Conservation (phyloP, 768 basidiomycete genomes). For the Tylopilus rubrobrunneus region DNA sequence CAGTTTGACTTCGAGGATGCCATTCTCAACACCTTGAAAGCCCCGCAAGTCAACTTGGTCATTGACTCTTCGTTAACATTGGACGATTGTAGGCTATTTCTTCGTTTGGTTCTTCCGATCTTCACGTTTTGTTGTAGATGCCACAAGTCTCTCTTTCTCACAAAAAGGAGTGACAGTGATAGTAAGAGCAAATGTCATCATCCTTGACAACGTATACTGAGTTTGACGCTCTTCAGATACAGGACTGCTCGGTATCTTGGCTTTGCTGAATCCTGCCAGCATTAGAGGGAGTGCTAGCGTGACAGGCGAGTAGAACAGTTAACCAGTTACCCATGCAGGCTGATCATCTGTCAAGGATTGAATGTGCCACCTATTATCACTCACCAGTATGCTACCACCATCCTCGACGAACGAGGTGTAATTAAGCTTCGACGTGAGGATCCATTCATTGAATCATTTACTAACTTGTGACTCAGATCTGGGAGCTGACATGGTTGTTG, state of each 20-base stretch:
- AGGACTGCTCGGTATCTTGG: conserved; percentile 56
- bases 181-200: conserved; percentile 30
- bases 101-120: no score
- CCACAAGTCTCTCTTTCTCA: no score
- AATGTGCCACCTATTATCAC: conserved; percentile 57
- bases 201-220: conserved; percentile 3
- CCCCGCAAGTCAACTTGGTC: conserved; percentile 54
- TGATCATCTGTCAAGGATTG: conserved; percentile 30
- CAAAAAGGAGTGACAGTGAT: conserved; percentile 4
- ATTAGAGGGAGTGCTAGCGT: conserved; percentile 52
- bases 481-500: conserved; percentile 52
- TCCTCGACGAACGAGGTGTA: conserved; percentile 47
- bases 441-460: not conserved
- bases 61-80: conserved; percentile 33
- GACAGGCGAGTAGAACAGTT: conserved; percentile 35
- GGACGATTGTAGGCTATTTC: no score
- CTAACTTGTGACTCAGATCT: conserved; percentile 29
- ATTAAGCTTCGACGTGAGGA: conserved; percentile 54
- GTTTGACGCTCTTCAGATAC: conserved; percentile 40
- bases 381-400: conserved; percentile 51
- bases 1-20: conserved; percentile 61
- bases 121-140: no score
- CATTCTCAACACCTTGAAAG: conserved; percentile 57
- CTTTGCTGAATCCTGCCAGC: conserved; percentile 47
- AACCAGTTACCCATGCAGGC: not conserved